Conservation (phyloP, 75 land plant genomes). For the Larix kaempferi region DNA sequence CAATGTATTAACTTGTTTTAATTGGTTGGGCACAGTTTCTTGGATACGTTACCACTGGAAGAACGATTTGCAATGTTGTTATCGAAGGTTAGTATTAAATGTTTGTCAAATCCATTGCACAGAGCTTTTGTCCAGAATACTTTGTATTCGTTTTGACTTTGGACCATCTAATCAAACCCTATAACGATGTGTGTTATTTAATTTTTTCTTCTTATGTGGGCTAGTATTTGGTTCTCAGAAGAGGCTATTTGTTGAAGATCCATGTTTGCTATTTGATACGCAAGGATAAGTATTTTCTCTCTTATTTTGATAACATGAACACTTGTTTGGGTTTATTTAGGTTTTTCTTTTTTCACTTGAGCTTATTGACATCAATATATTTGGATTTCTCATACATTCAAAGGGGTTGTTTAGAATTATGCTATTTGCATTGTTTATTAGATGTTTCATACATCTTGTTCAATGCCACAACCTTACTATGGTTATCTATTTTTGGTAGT, state of each 20-base stretch:
- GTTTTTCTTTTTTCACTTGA: neutral
- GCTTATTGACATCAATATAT: neutral
- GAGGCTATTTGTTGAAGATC: neutral
- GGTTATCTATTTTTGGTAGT: neutral
- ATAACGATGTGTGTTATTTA: neutral
- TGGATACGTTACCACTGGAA: conserved; percentile 42
- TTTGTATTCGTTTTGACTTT: neutral
- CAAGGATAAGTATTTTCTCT: neutral
- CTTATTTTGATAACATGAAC: neutral
- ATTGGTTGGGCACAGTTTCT: conserved; percentile 21
- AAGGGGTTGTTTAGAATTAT: neutral
- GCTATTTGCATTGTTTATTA: neutral
- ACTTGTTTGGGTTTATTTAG: neutral
- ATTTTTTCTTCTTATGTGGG: neutral
- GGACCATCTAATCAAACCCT: neutral
- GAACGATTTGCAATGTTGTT: conserved; percentile 30
- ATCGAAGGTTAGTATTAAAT: conserved; percentile 28
- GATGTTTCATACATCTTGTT: neutral
- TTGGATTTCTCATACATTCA: neutral
- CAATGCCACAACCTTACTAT: neutral
- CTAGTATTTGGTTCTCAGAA: no score
- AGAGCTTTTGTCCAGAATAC: no score
- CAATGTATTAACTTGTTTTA: neutral
- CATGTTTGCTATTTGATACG: neutral
- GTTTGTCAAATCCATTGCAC: no score